A percentile compares a stretch with the other conserved stretches of the same genome.
Evolutionary conservation across 1,139 yeast species (phyloP).

Genomic region (Suhomyces atakaporum): DNA sequence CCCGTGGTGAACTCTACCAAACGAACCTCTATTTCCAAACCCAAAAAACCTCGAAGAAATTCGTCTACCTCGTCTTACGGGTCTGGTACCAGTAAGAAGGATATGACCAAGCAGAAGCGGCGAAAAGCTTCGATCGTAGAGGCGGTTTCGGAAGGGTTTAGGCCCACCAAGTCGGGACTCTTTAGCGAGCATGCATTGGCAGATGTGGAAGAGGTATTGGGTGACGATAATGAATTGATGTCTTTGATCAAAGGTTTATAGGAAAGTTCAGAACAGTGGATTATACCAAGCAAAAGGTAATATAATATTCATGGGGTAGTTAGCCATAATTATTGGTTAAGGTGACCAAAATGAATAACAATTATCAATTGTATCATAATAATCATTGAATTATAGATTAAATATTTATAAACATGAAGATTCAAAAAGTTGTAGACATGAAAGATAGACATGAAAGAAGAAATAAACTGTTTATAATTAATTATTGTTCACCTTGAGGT

Average conservation of each 20-base stretch:
- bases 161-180: conserved; percentile 73
- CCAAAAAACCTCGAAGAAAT: conserved; percentile 14
- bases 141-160: conserved; percentile 72
- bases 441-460: too few species aligned
- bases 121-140: conserved; percentile 68
- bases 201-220: conserved; percentile 65
- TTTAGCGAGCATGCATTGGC: conserved; percentile 72
- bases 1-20: conserved; percentile 1
- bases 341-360: too few species aligned
- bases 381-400: too few species aligned
- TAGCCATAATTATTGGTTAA: too few species aligned
- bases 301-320: too few species aligned
- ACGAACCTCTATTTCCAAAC: conserved; percentile 15
- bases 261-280: background rate
- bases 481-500: too few species aligned
- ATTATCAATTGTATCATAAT: too few species aligned
- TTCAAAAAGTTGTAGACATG: too few species aligned
- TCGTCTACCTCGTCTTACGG: conserved; percentile 13
- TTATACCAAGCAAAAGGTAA: too few species aligned
- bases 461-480: too few species aligned
- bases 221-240: conserved; percentile 50
- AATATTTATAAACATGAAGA: too few species aligned
- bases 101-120: conserved; percentile 31
- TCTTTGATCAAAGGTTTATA: conserved; percentile 46
- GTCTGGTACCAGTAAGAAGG: conserved; percentile 13